Evolutionary conservation across 176 grass and related monocot genomes (phyloP), one percentile per base, ranked within the genome.

Genomic region (Aegilops sharonensis): DNA sequence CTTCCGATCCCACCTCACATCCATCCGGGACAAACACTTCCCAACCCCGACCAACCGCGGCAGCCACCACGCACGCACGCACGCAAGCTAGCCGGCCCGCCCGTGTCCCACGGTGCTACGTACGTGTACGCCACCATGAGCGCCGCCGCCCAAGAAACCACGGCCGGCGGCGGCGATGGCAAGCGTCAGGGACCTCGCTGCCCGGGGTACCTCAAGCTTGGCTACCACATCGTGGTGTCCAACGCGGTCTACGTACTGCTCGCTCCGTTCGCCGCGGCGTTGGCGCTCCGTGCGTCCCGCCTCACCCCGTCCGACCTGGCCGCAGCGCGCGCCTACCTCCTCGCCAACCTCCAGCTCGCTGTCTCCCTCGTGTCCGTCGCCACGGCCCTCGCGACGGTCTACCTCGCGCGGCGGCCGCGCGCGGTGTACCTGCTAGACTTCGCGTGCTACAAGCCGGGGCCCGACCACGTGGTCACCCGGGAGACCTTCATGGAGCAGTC

Each of bases 401-500:
- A 77, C 86, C 86, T 88, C 24, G 31, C 76, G 25, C 80, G 63
- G 9, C 86, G 86, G 3, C 86, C 80, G 5, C 62, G 79, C 2
- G 45, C 62, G 2, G 86, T 88, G 1, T 88, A 88, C 80, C 72
- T 88, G 2, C 63, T 88, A 0, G 86, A 88, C 63, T 88, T 88
- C 36, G 79, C 86, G 17, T 88, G 86, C 80, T 78, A 83, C 80
- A 88, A 83, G 63, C 86, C 86, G 0, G 63, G 24, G 2, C 5
- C 31, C 0, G 62, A 57, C 7, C 68, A 81, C 78, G 78, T 83
- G 14, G 88, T 92, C 9, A 88, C 95, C 1, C 81, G 93, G 0
- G 95, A 98, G 87, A 74, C 45, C 5, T 98, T 98, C 95, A 91
- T 95, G 89, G 11, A 6, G 9, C 93, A 91, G 42, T 94, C 93